Base-by-base conservation (phyloP, 306 rosid genomes). In the Quercus mongolica region DNA sequence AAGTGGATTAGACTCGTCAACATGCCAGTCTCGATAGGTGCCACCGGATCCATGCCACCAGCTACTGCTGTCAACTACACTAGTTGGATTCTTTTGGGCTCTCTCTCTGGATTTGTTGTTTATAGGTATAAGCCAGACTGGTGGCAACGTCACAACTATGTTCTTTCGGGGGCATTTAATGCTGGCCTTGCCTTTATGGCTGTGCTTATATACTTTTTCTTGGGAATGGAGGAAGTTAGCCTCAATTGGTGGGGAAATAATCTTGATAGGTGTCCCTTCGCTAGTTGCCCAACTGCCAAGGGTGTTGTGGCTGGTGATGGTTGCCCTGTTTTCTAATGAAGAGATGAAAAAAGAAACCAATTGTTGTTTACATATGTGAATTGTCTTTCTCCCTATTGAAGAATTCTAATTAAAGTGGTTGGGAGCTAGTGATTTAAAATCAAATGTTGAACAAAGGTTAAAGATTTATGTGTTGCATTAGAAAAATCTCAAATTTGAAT, bases 151-250 rank as follows among this genome's bases (percentile, higher is more conserved):
- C 92, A 93, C 64, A 92, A 95, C 65, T 95, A 95, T 78, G 91
- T 91, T 4, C 94, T 93, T 20, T 92, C 96, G 0, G 96, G 97
- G 17, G 97, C 97, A 0, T 74, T 95, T 20, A 97, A 95, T 68
- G 99, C 99, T 1, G 99, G 98, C 0, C 89, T 95, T 51, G 99
- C 96, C 10, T 93, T 92, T 74, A 95, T 95, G 97, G 99, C 90
- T 0, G 96, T 95, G 72, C 74, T 92, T 49, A 61, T 94, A 76
- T 94, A 94, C 64, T 89, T 94, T 57, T 68, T 82, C 51, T 55
- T 95, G 17, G 95, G 91, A 5, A 73, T 89, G 81, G 90, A 86
- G 38, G 91, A 79, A 0, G 33, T 89, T 76, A 84, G 84, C 75
- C 79, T 89, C 14, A 33, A 74, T 25, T 92, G 97, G 99, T 92